Evolutionary conservation across 192 early-diverging fungal species (phyloP).

Genomic region (Umbelopsis ramanniana): DNA sequence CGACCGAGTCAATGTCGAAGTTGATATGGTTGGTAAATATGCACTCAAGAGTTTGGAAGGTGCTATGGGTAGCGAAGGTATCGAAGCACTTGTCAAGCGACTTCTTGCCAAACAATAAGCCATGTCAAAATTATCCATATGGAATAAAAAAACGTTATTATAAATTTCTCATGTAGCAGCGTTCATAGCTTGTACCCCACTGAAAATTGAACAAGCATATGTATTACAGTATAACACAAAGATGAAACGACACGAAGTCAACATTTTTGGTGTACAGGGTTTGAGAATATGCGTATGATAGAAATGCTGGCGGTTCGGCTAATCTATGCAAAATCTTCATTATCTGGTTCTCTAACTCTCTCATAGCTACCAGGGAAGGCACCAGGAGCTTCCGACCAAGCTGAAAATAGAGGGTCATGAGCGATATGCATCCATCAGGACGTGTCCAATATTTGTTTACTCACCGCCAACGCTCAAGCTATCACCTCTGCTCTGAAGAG

Average conservation of each 20-base stretch:
- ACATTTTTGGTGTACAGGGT: neutral
- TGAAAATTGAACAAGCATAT: neutral
- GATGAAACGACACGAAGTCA: neutral
- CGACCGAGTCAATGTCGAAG: constrained; percentile 90
- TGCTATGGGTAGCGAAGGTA: constrained; percentile 62
- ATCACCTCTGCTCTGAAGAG: constrained; percentile 54
- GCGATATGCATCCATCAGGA: neutral
- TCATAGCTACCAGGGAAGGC: constrained; percentile 36
- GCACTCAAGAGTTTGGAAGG: constrained; percentile 73
- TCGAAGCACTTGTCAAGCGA: constrained; percentile 38
- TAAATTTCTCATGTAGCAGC: neutral
- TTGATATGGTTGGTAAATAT: constrained; percentile 98
- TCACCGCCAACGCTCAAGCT: constrained; percentile 42
- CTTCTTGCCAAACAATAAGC: constrained; percentile 1
- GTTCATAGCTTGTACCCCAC: no score
- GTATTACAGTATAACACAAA: neutral
- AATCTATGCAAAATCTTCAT: constrained; percentile 26
- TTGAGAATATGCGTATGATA: neutral
- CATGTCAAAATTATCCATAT: neutral
- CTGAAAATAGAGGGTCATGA: neutral
- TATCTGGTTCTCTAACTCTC: constrained; percentile 32
- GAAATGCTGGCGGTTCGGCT: neutral
- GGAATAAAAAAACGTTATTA: neutral
- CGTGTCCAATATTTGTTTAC: neutral
- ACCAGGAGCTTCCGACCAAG: constrained; percentile 36